A percentile compares a stretch with the other conserved stretches of the same genome.
phyloP scores from a whole-genome alignment of 345 rosid species.

The Eucalyptus curtisii region DNA sequence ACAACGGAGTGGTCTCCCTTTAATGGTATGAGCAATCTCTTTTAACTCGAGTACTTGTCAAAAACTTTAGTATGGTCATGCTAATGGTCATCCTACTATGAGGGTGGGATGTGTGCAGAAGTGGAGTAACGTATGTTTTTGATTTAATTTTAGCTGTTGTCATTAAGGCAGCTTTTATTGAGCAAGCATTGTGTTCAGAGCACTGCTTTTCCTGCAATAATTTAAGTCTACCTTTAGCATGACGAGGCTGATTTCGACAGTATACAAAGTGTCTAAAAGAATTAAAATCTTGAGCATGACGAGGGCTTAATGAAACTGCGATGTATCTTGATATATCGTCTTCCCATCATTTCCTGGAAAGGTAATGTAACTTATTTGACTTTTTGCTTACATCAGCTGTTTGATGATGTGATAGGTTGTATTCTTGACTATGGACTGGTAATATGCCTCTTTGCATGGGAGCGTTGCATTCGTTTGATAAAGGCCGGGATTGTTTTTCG shows the following conservation, averaged over 20 bases:
- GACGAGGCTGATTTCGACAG: background rate
- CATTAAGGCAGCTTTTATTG: background rate
- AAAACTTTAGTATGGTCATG: background rate
- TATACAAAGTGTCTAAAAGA: background rate
- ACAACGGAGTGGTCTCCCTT: background rate
- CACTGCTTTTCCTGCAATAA: background rate
- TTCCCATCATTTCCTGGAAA: background rate
- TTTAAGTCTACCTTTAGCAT: background rate
- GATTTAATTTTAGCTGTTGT: background rate
- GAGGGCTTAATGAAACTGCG: background rate
- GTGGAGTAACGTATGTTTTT: background rate
- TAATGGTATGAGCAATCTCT: background rate
- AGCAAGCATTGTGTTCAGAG: background rate
- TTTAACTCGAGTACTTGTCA: background rate
- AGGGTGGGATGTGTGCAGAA: background rate
- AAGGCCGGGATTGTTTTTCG: background rate
- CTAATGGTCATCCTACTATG: background rate
- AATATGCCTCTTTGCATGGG: background rate
- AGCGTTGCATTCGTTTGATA: background rate
- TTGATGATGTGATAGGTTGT: background rate
- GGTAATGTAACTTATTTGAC: background rate
- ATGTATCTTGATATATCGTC: background rate
- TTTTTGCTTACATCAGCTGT: background rate
- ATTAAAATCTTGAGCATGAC: background rate
- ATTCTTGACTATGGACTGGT: background rate